phyloP scores from a whole-genome alignment of 495 filamentous ascomycete genomes.

The Alectoria sarmentosa region DNA sequence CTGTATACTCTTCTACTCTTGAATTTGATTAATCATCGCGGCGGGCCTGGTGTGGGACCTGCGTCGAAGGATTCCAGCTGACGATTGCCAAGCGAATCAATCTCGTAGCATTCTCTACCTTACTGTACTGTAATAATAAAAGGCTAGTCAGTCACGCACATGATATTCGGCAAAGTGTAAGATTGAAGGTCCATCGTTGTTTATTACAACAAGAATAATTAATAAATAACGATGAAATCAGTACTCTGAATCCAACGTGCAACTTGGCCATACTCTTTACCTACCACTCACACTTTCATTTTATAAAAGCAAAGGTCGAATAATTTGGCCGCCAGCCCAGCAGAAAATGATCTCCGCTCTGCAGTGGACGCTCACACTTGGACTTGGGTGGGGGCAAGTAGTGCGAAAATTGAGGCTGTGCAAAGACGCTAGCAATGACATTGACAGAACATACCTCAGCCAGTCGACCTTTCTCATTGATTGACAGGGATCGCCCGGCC shows the following conservation, averaged over 20 bases:
- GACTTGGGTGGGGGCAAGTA: no score
- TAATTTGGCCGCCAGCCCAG: no score
- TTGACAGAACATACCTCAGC: background rate
- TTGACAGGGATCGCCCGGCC: background rate
- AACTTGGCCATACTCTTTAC: no score
- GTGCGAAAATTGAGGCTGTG: conserved; percentile 4
- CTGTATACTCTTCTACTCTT: background rate
- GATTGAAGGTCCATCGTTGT: no score
- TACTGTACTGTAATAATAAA: background rate
- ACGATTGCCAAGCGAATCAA: background rate
- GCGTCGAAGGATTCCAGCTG: background rate
- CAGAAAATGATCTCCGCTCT: background rate
- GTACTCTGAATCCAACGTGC: no score
- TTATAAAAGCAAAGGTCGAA: no score
- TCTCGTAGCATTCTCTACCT: background rate
- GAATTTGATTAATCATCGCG: no score
- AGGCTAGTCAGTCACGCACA: background rate
- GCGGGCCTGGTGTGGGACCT: background rate
- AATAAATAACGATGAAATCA: background rate
- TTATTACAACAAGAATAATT: no score
- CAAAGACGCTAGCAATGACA: background rate
- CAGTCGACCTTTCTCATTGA: background rate
- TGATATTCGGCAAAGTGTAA: no score
- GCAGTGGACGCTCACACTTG: background rate
- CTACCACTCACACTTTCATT: background rate